Conservation (phyloP, 345 rosid genomes). For the Pelargonium nanum region DNA sequence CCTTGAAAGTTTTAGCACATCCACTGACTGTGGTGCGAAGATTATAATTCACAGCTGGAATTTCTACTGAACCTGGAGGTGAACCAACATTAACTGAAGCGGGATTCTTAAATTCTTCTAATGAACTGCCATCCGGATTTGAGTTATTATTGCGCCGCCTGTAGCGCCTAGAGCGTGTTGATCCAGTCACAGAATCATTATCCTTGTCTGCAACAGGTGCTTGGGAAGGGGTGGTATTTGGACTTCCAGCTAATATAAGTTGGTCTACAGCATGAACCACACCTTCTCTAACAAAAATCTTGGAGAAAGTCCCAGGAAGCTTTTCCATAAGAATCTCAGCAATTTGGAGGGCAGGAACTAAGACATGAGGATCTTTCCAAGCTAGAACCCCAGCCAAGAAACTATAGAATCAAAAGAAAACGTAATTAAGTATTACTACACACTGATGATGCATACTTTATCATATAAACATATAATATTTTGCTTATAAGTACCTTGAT, state of each 20-base stretch:
- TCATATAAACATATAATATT: neutral
- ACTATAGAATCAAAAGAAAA: constrained; percentile 19
- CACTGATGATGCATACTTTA: neutral
- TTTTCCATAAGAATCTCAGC: constrained; percentile 98
- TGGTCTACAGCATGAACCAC: constrained; percentile 98
- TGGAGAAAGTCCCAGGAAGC: constrained; percentile 91
- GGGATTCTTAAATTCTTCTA: constrained; percentile 55
- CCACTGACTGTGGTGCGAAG: constrained; percentile 66
- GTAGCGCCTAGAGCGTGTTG: constrained; percentile 75
- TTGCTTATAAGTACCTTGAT: constrained; percentile 54
- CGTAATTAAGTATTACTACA: constrained; percentile 5
- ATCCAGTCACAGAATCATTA: constrained; percentile 52
- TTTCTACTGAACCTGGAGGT: constrained; percentile 52
- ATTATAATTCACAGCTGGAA: constrained; percentile 54
- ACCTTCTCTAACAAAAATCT: constrained; percentile 93
- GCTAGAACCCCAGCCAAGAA: constrained; percentile 97
- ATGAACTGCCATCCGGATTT: constrained; percentile 52
- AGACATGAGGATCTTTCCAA: constrained; percentile 97
- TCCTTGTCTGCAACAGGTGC: constrained; percentile 61
- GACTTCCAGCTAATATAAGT: constrained; percentile 63
- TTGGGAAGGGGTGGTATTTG: constrained; percentile 30
- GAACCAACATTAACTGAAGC: constrained; percentile 46
- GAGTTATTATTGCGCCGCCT: constrained; percentile 67
- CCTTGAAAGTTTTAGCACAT: constrained; percentile 82
- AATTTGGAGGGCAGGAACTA: constrained; percentile 94